A percentile compares a stretch with the other conserved stretches of the same genome.
These are phyloP conservation scores for Herpetomonas samuelpessoai DNA, from an alignment of 208 protist species.

Conservation along the genomic window DNA sequence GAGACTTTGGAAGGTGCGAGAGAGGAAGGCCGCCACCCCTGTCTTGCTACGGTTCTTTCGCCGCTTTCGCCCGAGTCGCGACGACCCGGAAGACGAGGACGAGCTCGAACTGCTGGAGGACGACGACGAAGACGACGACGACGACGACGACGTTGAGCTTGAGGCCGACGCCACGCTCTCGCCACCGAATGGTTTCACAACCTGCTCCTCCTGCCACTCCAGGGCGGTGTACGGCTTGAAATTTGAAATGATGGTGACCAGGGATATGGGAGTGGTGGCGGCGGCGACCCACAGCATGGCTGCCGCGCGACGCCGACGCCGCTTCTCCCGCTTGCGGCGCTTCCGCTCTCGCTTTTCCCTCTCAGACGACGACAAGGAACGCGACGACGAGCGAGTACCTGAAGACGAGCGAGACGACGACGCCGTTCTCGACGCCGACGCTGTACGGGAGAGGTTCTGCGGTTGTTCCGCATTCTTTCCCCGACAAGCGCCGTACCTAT, in stretches of 20 bases:
- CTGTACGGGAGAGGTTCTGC: no score
- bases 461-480: no score
- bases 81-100: constrained; percentile 7
- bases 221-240: constrained; percentile 41
- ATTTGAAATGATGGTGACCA: constrained; percentile 69
- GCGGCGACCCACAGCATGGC: constrained; percentile 26
- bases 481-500: no score
- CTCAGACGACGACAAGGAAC: not conserved
- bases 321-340: not conserved
- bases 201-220: constrained; percentile 63
- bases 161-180: constrained; percentile 19
- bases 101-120: constrained; percentile 19
- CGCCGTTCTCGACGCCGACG: no score
- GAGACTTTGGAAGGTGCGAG: not conserved
- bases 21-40: not conserved
- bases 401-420: no score
- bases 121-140: constrained; percentile 13
- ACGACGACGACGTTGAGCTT: constrained; percentile 1
- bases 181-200: constrained; percentile 68
- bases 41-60: constrained; percentile 1
- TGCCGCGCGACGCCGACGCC: no score
- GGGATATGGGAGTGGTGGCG: constrained; percentile 31
- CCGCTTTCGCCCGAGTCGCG: not conserved
- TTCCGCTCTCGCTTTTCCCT: not conserved
- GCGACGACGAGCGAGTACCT: not conserved